A percentile compares a stretch with the other conserved stretches of the same genome.
Evolutionary conservation across 2,329 filamentous ascomycete species (phyloP).

Genomic region (Pyrenochaeta sp.): DNA sequence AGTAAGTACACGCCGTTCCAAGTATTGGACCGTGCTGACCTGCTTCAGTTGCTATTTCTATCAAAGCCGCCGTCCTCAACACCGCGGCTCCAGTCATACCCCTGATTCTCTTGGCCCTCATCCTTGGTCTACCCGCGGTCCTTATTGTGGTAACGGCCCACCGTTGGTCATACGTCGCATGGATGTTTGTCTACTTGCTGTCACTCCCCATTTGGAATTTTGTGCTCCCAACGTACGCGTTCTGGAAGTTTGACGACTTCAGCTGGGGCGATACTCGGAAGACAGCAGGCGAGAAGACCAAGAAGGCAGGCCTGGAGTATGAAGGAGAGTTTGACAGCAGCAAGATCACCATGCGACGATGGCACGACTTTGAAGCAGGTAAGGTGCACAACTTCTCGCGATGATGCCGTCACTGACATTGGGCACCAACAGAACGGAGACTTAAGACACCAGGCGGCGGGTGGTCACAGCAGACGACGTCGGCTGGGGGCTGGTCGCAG

Average conservation of each 20-base stretch:
- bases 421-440: conserved; percentile 51
- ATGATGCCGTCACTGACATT: conserved; percentile 37
- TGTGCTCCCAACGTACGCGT: conserved; percentile 89
- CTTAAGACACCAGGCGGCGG: conserved; percentile 49
- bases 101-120: conserved; percentile 84
- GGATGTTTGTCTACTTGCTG: conserved; percentile 96
- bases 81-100: conserved; percentile 82
- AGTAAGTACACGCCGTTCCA: conserved; percentile 65
- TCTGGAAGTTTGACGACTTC: conserved; percentile 99
- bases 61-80: conserved; percentile 68
- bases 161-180: conserved; percentile 87
- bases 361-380: conserved; percentile 89
- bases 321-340: conserved; percentile 98
- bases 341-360: conserved; percentile 99
- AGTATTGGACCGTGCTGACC: conserved; percentile 33
- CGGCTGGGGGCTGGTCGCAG: conserved; percentile 45
- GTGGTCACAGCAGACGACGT: conserved; percentile 49
- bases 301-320: conserved; percentile 84
- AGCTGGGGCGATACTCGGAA: conserved; percentile 98
- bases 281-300: conserved; percentile 87
- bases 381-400: conserved; percentile 35
- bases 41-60: conserved; percentile 79
- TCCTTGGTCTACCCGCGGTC: conserved; percentile 90
- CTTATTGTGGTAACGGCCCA: conserved; percentile 94
- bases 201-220: conserved; percentile 99